Base-by-base conservation (phyloP, 345 rosid species). In the Passiflora organensis region DNA sequence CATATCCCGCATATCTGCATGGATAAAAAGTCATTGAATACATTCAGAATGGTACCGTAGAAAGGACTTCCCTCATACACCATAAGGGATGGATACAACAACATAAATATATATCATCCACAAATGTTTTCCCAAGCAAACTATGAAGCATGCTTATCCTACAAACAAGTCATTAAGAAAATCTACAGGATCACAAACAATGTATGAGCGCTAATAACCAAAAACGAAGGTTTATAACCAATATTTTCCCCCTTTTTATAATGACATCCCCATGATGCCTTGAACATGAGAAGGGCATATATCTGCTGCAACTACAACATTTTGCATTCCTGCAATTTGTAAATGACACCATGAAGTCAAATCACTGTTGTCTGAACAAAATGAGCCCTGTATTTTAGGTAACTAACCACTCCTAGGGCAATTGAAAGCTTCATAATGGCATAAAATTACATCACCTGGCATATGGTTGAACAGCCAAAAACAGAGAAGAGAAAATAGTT, bases 1-100 rank as follows among this genome's bases (percentile, higher is more conserved):
- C 89, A 55, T 89, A 83, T 23, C 89, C 65, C 42, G 97, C 55
- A 59, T 84, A 86, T 63, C 99, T 93, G 80, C 76, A 74, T 42
- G 36, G 52, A 48, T 52, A 22, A 49, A 62, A 53, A 13, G 59
- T 48, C 13, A 56, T 59, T 53, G 46, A 8, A 58, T 23, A 16
- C n/a, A 48, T 19, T 62, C 13, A 10, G 42, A 43, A 67, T 12
- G n/a, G 43, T 46, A 11, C 32, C 43, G 34, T 38, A 28, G 48
- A 48, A 65, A 54, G 21, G 39, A 50, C 19, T 51, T 43, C 25
- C 42, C 28, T 10, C n/a, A 48, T 19, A 36, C 46, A 55, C 39
- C 41, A 71, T 51, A 22, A 21, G 13, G 4, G 4, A 53, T 24
- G 34, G 49, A 59, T 36, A 55, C 20, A 58, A 49, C 34, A 23